Base-by-base conservation (phyloP, 2,329 filamentous ascomycete genomes). In the Exophiala sideris region DNA sequence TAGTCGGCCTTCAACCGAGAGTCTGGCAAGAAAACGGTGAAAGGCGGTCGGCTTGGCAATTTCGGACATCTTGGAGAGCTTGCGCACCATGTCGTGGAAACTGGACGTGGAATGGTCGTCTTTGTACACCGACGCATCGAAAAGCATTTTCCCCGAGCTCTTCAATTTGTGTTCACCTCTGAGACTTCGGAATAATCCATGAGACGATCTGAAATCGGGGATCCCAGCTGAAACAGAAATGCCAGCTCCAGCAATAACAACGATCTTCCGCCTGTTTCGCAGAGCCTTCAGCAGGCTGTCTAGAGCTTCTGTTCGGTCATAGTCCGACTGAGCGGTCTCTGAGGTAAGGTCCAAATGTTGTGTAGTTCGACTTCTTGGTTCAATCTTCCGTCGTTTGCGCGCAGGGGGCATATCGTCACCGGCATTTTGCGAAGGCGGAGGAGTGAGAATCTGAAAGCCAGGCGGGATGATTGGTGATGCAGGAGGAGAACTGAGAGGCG, bases 151-250 rank as follows among this genome's bases (percentile, higher is more conserved):
- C 48, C 94, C 94, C 0, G 94, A 96, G 18, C 88, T 84, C 69
- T 95, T 96, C 58, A 96, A 79, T 63, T 94, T 95, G 72, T 96
- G 89, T 67, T 96, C 87, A 58, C 83, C 87, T 61, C 89, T 87
- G 21, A 96, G 79, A 14, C 87, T 88, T 55, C 85, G 88, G 73
- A 99, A 99, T 2, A 99, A 81, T 47, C 94, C 94, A 55, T 85
- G 87, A 9, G 89, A 86, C 4, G 94, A 99, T 62, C 94, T 89
- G 67, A 99, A 99, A 71, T 99, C 94, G 64, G 94, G 94, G 65
- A 99, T 95, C 59, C 94, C 94, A 63, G 94, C 92, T 50, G 92
- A 92, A 48, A 96, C 94, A 36, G 94, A 97, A 65, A 99, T 99
- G 58, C 94, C 94, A 60, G 94, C 94, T 54, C 94, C 94, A 44